A percentile compares a stretch with the other conserved stretches of the same genome.
Conservation (phyloP, 139 green algal genomes). For the Closterium sp. region DNA sequence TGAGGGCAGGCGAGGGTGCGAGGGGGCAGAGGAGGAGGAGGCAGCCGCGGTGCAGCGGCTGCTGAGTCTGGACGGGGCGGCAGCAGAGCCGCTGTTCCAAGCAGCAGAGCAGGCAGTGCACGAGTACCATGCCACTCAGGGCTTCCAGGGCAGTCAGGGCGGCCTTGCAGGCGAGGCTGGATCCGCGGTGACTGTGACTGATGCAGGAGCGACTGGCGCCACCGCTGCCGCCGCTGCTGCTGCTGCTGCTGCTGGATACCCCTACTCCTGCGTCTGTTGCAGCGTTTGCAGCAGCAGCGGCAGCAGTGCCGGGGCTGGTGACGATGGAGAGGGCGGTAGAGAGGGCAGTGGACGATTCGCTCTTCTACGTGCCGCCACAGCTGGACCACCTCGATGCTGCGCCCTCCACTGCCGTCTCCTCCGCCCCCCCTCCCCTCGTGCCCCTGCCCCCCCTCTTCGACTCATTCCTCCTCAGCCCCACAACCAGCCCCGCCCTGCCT, state of each 20-base stretch:
- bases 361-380: background rate
- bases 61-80: background rate
- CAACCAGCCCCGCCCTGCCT: background rate
- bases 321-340: background rate
- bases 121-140: background rate
- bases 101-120: background rate
- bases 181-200: background rate
- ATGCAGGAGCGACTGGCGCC: background rate
- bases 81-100: background rate
- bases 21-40: background rate
- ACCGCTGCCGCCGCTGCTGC: background rate
- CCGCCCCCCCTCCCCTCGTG: background rate
- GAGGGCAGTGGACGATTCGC: background rate
- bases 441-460: slow-evolving; percentile 14
- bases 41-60: background rate
- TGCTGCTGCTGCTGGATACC: no score
- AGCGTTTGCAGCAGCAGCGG: background rate
- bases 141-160: background rate
- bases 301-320: background rate
- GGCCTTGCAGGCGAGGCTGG: background rate
- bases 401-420: background rate
- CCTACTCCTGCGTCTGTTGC: slow-evolving; percentile 17
- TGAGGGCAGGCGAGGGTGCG: background rate
- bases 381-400: background rate
- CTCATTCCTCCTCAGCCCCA: slow-evolving; percentile 19